Conservation (phyloP, 768 basidiomycete genomes). For the Agrocybe pediades region DNA sequence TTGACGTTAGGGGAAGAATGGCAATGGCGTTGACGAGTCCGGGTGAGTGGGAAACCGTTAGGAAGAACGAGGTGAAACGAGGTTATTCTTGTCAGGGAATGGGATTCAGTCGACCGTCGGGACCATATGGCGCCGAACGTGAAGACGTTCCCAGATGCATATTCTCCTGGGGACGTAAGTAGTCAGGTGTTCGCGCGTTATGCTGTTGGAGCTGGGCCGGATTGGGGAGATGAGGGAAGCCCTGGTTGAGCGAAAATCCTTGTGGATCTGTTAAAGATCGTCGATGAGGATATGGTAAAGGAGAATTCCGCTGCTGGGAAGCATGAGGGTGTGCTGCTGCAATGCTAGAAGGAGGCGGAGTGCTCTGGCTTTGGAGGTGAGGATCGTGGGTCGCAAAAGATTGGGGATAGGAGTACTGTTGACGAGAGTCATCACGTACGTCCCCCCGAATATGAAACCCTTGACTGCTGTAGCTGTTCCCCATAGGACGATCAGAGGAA, state of each 20-base stretch:
- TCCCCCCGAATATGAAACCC: constrained; percentile 47
- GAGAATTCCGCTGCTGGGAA: constrained; percentile 40
- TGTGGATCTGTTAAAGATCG: constrained; percentile 62
- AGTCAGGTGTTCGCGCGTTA: constrained; percentile 44
- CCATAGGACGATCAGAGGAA: constrained; percentile 51
- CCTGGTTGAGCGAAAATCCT: constrained; percentile 48
- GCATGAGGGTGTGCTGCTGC: constrained; percentile 32
- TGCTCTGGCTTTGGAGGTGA: constrained; percentile 30
- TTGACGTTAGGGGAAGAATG: constrained; percentile 10
- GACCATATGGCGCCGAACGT: constrained; percentile 38
- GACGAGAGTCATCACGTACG: constrained; percentile 42
- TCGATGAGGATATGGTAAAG: constrained; percentile 54
- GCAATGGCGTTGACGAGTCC: constrained; percentile 18
- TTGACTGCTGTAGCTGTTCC: constrained; percentile 46
- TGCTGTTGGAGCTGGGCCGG: constrained; percentile 41
- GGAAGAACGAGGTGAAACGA: constrained; percentile 1
- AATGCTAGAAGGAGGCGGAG: constrained; percentile 41
- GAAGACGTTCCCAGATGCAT: constrained; percentile 31
- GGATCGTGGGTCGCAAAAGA: constrained; percentile 46
- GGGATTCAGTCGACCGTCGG: constrained; percentile 49
- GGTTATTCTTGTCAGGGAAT: constrained; percentile 38
- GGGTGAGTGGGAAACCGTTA: constrained; percentile 10
- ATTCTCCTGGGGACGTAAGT: constrained; percentile 38
- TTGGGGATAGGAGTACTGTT: constrained; percentile 56
- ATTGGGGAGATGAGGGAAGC: constrained; percentile 50